Conservation (phyloP, 2,329 filamentous ascomycete species). For the Penicillium janthinellum region DNA sequence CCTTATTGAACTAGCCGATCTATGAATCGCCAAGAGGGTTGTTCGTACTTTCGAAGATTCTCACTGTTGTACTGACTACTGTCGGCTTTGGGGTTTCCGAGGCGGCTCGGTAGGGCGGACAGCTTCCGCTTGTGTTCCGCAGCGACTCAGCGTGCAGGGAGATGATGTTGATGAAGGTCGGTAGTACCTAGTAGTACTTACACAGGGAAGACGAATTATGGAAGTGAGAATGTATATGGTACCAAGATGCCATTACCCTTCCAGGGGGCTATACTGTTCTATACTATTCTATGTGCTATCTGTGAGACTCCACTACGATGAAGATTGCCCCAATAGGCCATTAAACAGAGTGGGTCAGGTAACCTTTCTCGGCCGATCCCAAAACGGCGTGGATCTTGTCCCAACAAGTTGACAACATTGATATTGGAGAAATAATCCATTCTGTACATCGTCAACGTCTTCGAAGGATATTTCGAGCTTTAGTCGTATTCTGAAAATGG, state of each 20-base stretch:
- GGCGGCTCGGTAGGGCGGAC: too few relatives aligned
- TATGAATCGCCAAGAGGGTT: background rate
- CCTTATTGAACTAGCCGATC: background rate
- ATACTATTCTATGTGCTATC: too few relatives aligned
- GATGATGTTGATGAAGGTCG: too few relatives aligned
- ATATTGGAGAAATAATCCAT: background rate
- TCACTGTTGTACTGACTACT: background rate
- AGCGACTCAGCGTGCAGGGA: too few relatives aligned
- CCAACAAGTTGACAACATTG: background rate
- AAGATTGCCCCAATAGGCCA: background rate
- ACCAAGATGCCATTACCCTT: too few relatives aligned
- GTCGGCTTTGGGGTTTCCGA: background rate
- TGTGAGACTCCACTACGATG: too few relatives aligned
- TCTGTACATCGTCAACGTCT: background rate
- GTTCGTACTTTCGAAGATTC: background rate
- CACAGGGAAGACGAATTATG: too few relatives aligned
- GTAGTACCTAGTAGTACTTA: too few relatives aligned
- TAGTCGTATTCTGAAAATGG: background rate
- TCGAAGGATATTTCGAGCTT: background rate
- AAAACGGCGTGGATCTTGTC: background rate
- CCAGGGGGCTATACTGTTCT: too few relatives aligned
- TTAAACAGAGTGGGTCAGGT: background rate
- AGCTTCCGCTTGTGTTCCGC: too few relatives aligned
- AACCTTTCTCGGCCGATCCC: background rate
- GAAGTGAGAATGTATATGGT: too few relatives aligned